These are phyloP conservation scores for Lobosporangium transversale DNA, from an alignment of 192 early-diverging fungal genomes.

Conservation along the genomic window DNA sequence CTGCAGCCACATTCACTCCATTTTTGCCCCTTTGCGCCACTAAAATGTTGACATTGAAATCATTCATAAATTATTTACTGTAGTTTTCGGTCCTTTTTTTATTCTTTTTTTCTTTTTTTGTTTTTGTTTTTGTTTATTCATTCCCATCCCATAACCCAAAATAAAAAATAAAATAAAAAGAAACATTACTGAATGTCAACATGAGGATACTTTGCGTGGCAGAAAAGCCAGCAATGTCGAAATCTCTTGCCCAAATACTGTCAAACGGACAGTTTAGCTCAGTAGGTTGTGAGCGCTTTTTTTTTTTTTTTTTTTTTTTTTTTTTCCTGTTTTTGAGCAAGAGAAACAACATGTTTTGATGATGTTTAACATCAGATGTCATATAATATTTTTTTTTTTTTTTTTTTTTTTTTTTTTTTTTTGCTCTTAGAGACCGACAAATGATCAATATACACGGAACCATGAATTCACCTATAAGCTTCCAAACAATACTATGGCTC, in stretches of 20 bases:
- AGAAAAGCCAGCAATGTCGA: conserved; percentile 92
- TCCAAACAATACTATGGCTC: conserved; percentile 59
- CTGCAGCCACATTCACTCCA: too few relatives aligned
- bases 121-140: too few relatives aligned
- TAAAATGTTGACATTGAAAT: neutral
- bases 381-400: neutral
- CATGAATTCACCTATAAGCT: conserved; percentile 78
- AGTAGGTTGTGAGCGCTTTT: conserved; percentile 18
- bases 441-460: conserved; percentile 79
- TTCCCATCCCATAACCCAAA: too few relatives aligned
- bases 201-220: conserved; percentile 94
- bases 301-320: neutral
- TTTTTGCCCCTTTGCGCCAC: too few relatives aligned
- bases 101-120: too few relatives aligned
- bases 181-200: neutral
- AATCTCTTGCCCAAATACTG: conserved; percentile 81
- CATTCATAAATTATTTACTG: too few relatives aligned
- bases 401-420: neutral
- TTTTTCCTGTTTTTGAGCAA: too few relatives aligned
- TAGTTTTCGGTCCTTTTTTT: neutral
- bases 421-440: conserved; percentile 47
- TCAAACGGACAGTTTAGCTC: conserved; percentile 58
- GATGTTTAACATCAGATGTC: too few relatives aligned
- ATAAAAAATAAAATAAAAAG: neutral
- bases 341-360: too few relatives aligned